These are phyloP conservation scores for Ceratopteris richardii DNA, from an alignment of 75 land plant genomes.

Conservation along the genomic window DNA sequence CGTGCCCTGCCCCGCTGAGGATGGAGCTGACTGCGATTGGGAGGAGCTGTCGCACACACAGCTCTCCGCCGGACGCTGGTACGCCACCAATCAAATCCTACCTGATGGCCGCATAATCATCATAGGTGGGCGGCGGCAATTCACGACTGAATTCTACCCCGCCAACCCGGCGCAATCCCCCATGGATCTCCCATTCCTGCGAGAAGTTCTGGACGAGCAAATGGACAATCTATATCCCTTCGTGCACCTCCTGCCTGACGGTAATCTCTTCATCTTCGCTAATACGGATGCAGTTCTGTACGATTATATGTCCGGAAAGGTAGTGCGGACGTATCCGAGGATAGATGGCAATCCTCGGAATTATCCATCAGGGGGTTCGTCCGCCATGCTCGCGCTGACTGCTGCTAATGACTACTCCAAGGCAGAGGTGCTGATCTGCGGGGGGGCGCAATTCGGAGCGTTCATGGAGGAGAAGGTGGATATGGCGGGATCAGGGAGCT, in stretches of 20 bases:
- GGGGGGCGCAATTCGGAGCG: constrained; percentile 68
- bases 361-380: constrained; percentile 71
- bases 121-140: constrained; percentile 30
- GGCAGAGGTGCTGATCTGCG: constrained; percentile 60
- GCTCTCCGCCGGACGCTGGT: constrained; percentile 47
- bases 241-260: constrained; percentile 76
- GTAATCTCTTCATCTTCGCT: constrained; percentile 75
- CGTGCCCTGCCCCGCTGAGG: constrained; percentile 21
- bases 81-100: constrained; percentile 50
- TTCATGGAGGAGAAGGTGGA: constrained; percentile 24
- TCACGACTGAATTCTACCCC: constrained; percentile 51
- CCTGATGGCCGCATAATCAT: constrained; percentile 68
- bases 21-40: constrained; percentile 47
- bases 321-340: constrained; percentile 33
- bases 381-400: constrained; percentile 45
- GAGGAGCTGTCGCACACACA: constrained; percentile 19
- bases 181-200: constrained; percentile 36
- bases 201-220: constrained; percentile 29
- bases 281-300: constrained; percentile 54
- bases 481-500: constrained; percentile 36
- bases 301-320: constrained; percentile 26
- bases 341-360: constrained; percentile 56
- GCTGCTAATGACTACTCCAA: constrained; percentile 23
- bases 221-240: constrained; percentile 83
- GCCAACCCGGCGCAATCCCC: constrained; percentile 12